phyloP scores from a whole-genome alignment of 345 rosid genomes.

The Lumnitzera littorea region DNA sequence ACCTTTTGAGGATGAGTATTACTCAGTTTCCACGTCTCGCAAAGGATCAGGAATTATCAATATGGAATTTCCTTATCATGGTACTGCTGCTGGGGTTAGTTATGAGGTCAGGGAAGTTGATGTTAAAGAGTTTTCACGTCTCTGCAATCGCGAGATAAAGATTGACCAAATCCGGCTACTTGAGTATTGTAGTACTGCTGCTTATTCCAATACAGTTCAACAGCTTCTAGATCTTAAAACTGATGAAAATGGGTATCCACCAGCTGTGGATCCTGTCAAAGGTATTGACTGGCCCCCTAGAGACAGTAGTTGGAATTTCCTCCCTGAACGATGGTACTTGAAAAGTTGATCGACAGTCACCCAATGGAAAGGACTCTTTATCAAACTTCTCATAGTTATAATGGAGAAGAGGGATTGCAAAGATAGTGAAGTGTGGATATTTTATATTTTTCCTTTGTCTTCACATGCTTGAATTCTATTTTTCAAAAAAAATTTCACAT shows the following conservation, averaged over 20 bases:
- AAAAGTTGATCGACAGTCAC: too few relatives aligned
- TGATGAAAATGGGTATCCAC: constrained; percentile 65
- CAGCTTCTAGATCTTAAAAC: constrained; percentile 53
- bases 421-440: too few relatives aligned
- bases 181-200: constrained; percentile 47
- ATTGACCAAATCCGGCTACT: constrained; percentile 66
- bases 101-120: constrained; percentile 81
- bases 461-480: too few relatives aligned
- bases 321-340: too few relatives aligned
- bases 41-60: constrained; percentile 63
- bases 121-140: constrained; percentile 51
- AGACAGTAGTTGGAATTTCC: too few relatives aligned
- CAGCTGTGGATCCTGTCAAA: constrained; percentile 63
- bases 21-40: constrained; percentile 35
- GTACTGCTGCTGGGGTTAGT: constrained; percentile 70
- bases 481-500: too few relatives aligned
- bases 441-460: too few relatives aligned
- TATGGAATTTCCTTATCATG: constrained; percentile 56
- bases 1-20: constrained; percentile 51
- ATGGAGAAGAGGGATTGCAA: too few relatives aligned
- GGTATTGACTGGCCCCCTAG: constrained; percentile 30
- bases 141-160: constrained; percentile 50
- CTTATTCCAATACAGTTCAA: constrained; percentile 87
- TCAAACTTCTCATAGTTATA: too few relatives aligned
- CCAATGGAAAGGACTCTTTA: too few relatives aligned